Conservation (phyloP, 805 yeast species). For the Wickerhamiella spandovensis region DNA sequence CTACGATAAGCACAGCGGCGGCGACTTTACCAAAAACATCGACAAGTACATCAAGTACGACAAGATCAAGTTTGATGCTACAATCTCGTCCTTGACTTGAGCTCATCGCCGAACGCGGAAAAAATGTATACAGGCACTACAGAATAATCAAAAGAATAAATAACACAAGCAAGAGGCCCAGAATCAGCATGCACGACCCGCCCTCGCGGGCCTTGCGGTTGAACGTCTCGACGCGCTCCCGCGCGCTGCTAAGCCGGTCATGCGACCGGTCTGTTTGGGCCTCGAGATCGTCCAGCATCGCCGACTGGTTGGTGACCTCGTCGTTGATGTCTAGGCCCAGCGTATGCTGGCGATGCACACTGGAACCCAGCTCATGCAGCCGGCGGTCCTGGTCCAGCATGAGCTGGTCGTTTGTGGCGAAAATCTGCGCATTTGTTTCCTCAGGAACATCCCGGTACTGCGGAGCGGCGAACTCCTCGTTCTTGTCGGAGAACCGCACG, state of each 20-base stretch:
- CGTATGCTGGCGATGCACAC: constrained; percentile 28
- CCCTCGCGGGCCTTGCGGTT: constrained; percentile 28
- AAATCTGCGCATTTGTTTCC: constrained; percentile 5
- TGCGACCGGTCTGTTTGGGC: constrained; percentile 26
- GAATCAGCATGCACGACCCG: constrained; percentile 25
- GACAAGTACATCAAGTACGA: constrained; percentile 57
- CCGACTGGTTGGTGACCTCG: constrained; percentile 27
- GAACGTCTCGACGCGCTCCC: constrained; percentile 24
- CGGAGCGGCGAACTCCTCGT: constrained; percentile 5
- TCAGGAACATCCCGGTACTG: constrained; percentile 1
- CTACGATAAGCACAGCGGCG: constrained; percentile 57
- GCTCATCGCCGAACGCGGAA: neutral
- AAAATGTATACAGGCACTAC: neutral
- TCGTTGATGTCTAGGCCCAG: constrained; percentile 27
- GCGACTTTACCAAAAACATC: constrained; percentile 60
- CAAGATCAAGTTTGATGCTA: constrained; percentile 28
- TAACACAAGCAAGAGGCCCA: constrained; percentile 21
- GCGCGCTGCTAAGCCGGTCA: constrained; percentile 24
- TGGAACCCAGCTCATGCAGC: constrained; percentile 24
- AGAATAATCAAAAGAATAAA: constrained; percentile 21
- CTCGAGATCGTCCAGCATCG: constrained; percentile 28
- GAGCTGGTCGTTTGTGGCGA: constrained; percentile 13
- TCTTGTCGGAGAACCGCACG: constrained; percentile 3
- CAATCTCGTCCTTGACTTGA: constrained; percentile 20
- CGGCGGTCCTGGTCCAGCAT: constrained; percentile 29